Percentiles rank a stretch among this genome's conserved stretches.
Conservation (phyloP, 768 basidiomycete genomes). For the Rhizopogon vesiculosus region DNA sequence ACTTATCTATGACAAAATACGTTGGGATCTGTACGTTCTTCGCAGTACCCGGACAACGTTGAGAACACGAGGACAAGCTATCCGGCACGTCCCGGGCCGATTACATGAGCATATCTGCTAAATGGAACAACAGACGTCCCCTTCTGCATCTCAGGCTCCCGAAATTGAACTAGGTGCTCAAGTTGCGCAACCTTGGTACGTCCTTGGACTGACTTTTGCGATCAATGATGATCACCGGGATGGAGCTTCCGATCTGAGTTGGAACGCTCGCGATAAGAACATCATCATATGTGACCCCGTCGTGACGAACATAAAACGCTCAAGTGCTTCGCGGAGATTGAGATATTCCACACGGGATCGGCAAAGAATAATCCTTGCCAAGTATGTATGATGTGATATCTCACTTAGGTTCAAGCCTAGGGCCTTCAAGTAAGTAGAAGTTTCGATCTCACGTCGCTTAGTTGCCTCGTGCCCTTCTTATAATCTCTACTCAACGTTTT, state of each 20-base stretch:
- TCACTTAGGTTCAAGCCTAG: not conserved
- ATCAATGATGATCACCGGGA: not conserved
- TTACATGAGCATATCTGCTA: not conserved
- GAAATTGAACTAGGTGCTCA: conserved; percentile 19
- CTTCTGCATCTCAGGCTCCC: conserved; percentile 19
- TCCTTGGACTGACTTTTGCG: not conserved
- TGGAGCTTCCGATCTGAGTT: conserved; percentile 6
- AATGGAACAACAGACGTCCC: conserved; percentile 5
- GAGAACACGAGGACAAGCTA: conserved; percentile 23
- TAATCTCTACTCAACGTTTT: conserved; percentile 22
- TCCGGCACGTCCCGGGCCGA: conserved; percentile 13
- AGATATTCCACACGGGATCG: too few species aligned
- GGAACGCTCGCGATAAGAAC: conserved; percentile 3
- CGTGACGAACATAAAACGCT: too few species aligned
- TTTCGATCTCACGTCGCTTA: conserved; percentile 30
- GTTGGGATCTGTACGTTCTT: not conserved
- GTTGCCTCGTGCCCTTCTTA: conserved; percentile 31
- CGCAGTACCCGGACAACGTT: conserved; percentile 4
- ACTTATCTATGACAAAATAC: not conserved
- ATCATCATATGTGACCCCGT: too few species aligned
- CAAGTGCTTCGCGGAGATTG: too few species aligned
- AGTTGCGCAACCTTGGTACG: too few species aligned
- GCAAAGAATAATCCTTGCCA: too few species aligned
- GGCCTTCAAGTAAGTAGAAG: conserved; percentile 11
- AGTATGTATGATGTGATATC: not conserved